Conservation (phyloP, 2,329 filamentous ascomycete genomes). For the Talaromyces sp. region DNA sequence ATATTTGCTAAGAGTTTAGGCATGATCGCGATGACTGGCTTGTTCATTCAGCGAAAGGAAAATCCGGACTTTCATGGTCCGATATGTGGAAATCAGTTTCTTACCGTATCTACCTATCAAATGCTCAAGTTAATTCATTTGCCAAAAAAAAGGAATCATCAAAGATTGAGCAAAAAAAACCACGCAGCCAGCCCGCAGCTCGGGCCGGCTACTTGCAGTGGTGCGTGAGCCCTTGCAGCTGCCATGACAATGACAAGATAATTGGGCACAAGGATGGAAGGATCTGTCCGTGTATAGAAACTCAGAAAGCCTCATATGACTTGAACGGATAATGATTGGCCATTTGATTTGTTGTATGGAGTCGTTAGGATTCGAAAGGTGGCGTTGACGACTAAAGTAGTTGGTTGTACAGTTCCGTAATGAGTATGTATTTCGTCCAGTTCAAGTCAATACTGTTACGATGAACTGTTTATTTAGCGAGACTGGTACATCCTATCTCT, state of each 20-base stretch:
- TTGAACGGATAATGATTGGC: background rate
- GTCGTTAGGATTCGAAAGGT: background rate
- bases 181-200: constrained; percentile 7
- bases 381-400: background rate
- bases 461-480: background rate
- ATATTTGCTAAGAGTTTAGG: background rate
- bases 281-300: background rate
- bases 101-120: background rate
- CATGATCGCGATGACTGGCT: background rate
- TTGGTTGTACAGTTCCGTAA: background rate
- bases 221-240: constrained; percentile 7
- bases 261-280: background rate
- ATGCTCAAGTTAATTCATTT: background rate
- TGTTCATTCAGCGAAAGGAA: background rate
- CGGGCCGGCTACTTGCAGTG: constrained; percentile 6
- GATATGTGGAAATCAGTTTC: constrained; percentile 1
- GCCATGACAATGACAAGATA: constrained; percentile 4
- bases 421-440: background rate
- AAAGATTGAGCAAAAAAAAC: background rate
- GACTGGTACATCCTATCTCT: background rate
- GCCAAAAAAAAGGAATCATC: background rate
- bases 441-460: background rate
- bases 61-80: background rate
- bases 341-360: background rate
- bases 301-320: background rate